phyloP scores from a whole-genome alignment of 2,329 filamentous ascomycete genomes.

The Fusarium torreyae region DNA sequence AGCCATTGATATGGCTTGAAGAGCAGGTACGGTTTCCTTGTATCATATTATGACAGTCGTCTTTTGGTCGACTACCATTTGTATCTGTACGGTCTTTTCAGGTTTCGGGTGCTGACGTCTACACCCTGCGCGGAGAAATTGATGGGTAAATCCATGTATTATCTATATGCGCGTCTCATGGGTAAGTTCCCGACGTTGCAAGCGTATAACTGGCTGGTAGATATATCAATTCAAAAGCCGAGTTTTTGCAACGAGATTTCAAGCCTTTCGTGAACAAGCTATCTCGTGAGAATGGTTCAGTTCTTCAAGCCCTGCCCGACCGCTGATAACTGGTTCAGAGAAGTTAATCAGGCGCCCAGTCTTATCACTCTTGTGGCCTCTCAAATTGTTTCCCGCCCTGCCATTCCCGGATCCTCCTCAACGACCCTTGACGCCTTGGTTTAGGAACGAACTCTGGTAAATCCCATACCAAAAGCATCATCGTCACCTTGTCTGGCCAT shows the following conservation, averaged over 20 bases:
- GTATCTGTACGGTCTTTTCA: slow-evolving; percentile 19
- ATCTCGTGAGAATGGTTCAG: too few species aligned
- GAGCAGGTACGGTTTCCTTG: slow-evolving; percentile 10
- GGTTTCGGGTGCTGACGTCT: background rate
- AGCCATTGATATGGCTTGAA: background rate
- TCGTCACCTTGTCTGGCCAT: background rate
- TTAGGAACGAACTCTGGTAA: background rate
- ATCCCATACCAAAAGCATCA: background rate
- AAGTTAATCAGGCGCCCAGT: too few species aligned
- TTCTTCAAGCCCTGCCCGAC: too few species aligned
- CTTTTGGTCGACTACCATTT: background rate
- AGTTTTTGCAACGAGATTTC: background rate
- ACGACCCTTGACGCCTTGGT: background rate
- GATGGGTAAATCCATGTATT: background rate
- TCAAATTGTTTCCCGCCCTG: too few species aligned
- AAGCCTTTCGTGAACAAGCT: too few species aligned
- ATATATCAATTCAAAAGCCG: background rate
- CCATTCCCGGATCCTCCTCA: too few species aligned
- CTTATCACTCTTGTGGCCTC: too few species aligned
- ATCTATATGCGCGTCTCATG: background rate
- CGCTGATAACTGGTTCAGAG: too few species aligned
- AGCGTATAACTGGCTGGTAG: background rate
- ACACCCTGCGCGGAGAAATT: background rate
- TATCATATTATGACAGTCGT: slow-evolving; percentile 30
- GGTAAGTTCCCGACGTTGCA: background rate